Percentiles rank a stretch among this genome's conserved stretches.
phyloP scores from a whole-genome alignment of 768 basidiomycete species.

The Mycena galopus region DNA sequence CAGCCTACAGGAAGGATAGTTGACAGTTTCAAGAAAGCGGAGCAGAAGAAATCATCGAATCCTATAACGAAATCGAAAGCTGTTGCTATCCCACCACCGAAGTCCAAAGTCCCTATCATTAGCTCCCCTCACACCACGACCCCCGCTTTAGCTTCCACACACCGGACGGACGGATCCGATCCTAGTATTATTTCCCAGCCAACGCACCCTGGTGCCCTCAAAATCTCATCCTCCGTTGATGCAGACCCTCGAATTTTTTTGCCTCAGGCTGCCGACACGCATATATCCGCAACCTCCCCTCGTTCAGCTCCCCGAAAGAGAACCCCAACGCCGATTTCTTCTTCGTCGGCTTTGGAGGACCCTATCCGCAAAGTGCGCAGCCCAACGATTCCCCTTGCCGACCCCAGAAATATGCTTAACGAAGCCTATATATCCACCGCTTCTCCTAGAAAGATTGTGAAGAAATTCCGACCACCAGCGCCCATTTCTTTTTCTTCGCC shows the following conservation, averaged over 20 bases:
- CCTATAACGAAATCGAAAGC: background rate
- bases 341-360: slow-evolving; percentile 16
- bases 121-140: background rate
- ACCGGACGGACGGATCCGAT: background rate
- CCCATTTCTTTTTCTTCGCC: slow-evolving; percentile 26
- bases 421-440: slow-evolving; percentile 9
- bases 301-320: background rate
- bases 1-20: slow-evolving; percentile 46
- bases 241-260: background rate
- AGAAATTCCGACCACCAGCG: slow-evolving; percentile 15
- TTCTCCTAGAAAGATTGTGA: background rate
- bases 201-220: background rate
- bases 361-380: background rate
- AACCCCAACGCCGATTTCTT: background rate
- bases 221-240: background rate
- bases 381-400: background rate
- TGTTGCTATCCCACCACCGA: background rate
- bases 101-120: background rate
- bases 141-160: background rate
- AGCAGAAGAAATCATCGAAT: slow-evolving; percentile 5
- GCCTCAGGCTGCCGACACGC: background rate
- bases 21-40: slow-evolving; percentile 59
- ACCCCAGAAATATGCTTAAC: too few relatives aligned
- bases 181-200: background rate
- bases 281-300: slow-evolving; percentile 4